Percentiles rank a stretch among this genome's conserved stretches.
Conservation (phyloP, 306 rosid species). For the Quercus mongolica region DNA sequence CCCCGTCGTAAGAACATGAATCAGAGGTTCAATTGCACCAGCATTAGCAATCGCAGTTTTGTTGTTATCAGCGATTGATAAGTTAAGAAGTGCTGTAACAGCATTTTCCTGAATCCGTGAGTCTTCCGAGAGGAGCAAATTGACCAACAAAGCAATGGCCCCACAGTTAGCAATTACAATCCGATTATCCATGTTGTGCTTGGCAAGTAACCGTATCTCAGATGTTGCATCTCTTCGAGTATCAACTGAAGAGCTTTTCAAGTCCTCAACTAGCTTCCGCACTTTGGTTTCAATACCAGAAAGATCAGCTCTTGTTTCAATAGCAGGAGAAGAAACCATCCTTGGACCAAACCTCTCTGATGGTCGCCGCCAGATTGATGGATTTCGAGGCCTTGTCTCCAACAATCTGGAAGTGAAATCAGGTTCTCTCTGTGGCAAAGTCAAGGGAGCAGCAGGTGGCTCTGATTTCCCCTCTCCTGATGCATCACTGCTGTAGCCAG, state of each 20-base stretch:
- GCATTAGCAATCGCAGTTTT: conserved; percentile 77
- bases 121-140: conserved; percentile 66
- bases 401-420: conserved; percentile 43
- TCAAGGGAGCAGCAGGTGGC: conserved; percentile 38
- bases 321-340: conserved; percentile 46
- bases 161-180: conserved; percentile 88
- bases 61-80: conserved; percentile 83
- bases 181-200: conserved; percentile 81
- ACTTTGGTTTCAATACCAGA: conserved; percentile 71
- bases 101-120: conserved; percentile 79
- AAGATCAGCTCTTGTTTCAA: conserved; percentile 70
- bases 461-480: conserved; percentile 61
- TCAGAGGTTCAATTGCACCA: conserved; percentile 83
- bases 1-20: conserved; percentile 82
- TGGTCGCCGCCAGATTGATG: conserved; percentile 62
- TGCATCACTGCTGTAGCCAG: conserved; percentile 65
- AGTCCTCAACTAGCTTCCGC: conserved; percentile 65
- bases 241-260: conserved; percentile 61
- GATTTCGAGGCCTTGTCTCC: conserved; percentile 64
- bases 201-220: conserved; percentile 80
- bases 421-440: conserved; percentile 51
- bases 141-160: conserved; percentile 70
- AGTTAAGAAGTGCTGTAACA: conserved; percentile 91
- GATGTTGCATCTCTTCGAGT: conserved; percentile 70
- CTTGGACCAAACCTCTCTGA: conserved; percentile 61